A percentile compares a stretch with the other conserved stretches of the same genome.
These are phyloP conservation scores for Plectosphaerella sp. DNA, from an alignment of 2,329 filamentous ascomycete species.

Conservation along the genomic window DNA sequence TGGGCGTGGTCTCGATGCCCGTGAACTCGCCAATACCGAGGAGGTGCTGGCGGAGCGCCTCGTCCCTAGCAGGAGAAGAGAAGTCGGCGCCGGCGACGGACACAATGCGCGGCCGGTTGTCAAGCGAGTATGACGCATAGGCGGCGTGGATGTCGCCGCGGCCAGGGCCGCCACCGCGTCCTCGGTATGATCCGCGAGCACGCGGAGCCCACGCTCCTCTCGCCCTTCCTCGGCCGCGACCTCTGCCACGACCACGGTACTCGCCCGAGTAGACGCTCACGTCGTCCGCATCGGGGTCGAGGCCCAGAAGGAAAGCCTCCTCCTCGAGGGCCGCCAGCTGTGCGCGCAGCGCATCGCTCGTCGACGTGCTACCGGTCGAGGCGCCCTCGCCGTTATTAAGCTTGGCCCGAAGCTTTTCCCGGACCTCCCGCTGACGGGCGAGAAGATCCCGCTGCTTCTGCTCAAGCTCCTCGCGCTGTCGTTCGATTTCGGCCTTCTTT, in stretches of 20 bases:
- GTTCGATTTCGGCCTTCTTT: constrained; percentile 59
- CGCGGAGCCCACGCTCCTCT: constrained; percentile 28
- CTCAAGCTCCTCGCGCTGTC: constrained; percentile 59
- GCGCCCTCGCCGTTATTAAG: constrained; percentile 27
- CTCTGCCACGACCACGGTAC: constrained; percentile 31
- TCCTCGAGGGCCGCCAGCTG: constrained; percentile 70
- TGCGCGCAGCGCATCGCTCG: constrained; percentile 63
- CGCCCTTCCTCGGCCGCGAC: constrained; percentile 30
- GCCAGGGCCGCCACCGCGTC: constrained; percentile 28
- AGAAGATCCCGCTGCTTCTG: constrained; percentile 58
- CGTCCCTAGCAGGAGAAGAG: constrained; percentile 58
- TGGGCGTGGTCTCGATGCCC: constrained; percentile 45
- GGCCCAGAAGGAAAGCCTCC: constrained; percentile 65
- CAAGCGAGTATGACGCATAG: constrained; percentile 63
- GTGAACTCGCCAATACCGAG: constrained; percentile 61
- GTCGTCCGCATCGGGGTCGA: constrained; percentile 52
- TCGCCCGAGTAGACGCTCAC: constrained; percentile 15
- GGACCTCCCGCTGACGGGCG: constrained; percentile 61
- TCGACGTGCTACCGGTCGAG: constrained; percentile 25
- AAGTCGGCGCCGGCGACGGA: constrained; percentile 61
- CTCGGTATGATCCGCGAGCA: neutral
- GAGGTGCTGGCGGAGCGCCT: constrained; percentile 66
- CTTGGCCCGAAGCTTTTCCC: constrained; percentile 55
- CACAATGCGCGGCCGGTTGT: constrained; percentile 70
- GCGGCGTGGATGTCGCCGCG: constrained; percentile 46